A percentile compares a stretch with the other conserved stretches of the same genome.
Conservation (phyloP, 768 basidiomycete species). For the Suillus tomentosus region DNA sequence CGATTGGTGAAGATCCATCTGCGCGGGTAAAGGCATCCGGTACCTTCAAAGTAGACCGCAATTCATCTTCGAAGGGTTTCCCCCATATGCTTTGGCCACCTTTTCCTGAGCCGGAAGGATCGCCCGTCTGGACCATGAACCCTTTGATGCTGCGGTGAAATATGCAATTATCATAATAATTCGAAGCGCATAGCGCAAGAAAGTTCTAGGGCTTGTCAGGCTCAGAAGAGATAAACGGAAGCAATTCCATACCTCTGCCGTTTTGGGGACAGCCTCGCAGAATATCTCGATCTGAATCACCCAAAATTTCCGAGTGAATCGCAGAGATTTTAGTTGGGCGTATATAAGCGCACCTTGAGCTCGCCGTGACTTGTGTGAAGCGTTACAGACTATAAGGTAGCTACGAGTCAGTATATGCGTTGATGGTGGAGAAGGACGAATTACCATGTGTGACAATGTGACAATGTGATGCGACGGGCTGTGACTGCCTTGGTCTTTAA, state of each 20-base stretch:
- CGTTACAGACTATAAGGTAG: slow-evolving; percentile 75
- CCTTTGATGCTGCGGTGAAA: slow-evolving; percentile 96
- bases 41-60: slow-evolving; percentile 93
- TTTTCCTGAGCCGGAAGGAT: slow-evolving; percentile 89
- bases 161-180: slow-evolving; percentile 79
- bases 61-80: slow-evolving; percentile 87
- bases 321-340: not conserved
- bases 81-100: slow-evolving; percentile 98
- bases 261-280: slow-evolving; percentile 94
- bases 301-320: slow-evolving; percentile 6
- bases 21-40: slow-evolving; percentile 13
- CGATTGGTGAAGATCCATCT: not conserved
- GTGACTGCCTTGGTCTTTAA: slow-evolving; percentile 27
- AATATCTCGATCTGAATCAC: slow-evolving; percentile 83
- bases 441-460: slow-evolving; percentile 25
- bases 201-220: slow-evolving; percentile 69
- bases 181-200: slow-evolving; percentile 88
- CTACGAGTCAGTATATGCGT: slow-evolving; percentile 21
- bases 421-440: slow-evolving; percentile 24
- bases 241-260: slow-evolving; percentile 73
- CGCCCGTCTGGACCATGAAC: slow-evolving; percentile 96
- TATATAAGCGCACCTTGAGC: slow-evolving; percentile 66
- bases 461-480: slow-evolving; percentile 20
- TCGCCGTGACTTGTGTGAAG: slow-evolving; percentile 94
- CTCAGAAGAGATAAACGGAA: not conserved